Base-by-base conservation (phyloP, 805 yeast genomes). In the Schwanniomyces yamadae region DNA sequence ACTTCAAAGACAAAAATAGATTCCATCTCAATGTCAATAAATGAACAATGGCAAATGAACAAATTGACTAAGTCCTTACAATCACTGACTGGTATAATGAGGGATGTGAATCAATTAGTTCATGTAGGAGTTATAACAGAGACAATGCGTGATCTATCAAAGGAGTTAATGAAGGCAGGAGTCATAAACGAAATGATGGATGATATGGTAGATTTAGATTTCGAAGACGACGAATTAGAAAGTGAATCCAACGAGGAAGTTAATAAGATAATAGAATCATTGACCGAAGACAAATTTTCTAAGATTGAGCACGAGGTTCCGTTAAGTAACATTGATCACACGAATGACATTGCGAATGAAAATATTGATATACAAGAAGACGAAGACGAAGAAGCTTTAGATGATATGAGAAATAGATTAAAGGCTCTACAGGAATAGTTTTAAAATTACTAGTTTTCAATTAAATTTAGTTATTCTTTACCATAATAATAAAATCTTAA, bases 111-210 rank as follows among this genome's bases (percentile, higher is more conserved):
- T 55, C 73, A 74, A 29, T 67, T 93, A 51, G 82, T 90, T 1
- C 72, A 73, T 42, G 55, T 93, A 35, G 97, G 98, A 0, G 89
- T 84, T 46, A 62, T 93, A 35, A 79, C 80, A 49, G 79, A 77
- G 8, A 82, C 95, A 0, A 88, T 91, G 85, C 83, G 83, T 52
- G 95, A 84, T 48, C 64, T 93, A 39, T 85, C 91, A 41, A 82
- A 77, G 52, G 99, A 93, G 61, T 71, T 91, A 49, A 80, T 85
- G 78, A 84, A 82, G 59, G 77, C 85, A 9, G 93, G 93, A 0
- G 76, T 93, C 29, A 88, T 93, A 36, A 87, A 86, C 47, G 99
- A 93, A 55, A 93, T 93, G 98, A 82, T 90, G 55, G 88, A 85
- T 39, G 99, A 93, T 54, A 80, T 86, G 43, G 69, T 91, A 41